phyloP scores from a whole-genome alignment of 2,329 filamentous ascomycete genomes.

The Penicillium sp. region DNA sequence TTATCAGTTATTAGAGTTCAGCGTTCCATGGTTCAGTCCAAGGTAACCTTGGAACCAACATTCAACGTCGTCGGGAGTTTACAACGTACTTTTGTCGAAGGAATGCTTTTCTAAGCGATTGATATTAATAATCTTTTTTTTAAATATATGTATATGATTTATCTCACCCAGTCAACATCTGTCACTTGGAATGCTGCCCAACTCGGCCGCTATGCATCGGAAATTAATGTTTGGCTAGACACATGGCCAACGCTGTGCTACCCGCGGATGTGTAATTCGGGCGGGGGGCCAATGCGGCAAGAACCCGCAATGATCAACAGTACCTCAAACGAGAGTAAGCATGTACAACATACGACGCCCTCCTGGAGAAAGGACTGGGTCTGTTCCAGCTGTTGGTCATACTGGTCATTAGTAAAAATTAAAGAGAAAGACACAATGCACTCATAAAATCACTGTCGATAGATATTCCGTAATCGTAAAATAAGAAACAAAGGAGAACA shows the following conservation, averaged over 20 bases:
- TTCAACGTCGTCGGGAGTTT: constrained; percentile 2
- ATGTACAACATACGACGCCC: neutral
- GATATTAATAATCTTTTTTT: neutral
- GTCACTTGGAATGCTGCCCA: constrained; percentile 7
- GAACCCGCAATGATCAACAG: constrained; percentile 1
- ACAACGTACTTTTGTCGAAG: neutral
- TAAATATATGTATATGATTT: neutral
- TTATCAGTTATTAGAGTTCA: constrained; percentile 6
- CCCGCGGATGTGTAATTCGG: constrained; percentile 4
- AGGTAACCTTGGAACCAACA: constrained; percentile 5
- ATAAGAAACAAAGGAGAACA: constrained; percentile 1
- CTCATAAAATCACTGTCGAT: constrained; percentile 1
- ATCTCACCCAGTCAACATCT: neutral
- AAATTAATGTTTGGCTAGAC: constrained; percentile 11
- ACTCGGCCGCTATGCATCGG: constrained; percentile 1
- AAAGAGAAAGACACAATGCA: neutral
- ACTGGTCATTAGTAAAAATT: neutral
- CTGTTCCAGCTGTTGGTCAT: neutral
- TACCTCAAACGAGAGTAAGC: neutral
- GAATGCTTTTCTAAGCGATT: neutral
- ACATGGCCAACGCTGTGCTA: constrained; percentile 10
- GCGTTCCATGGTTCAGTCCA: constrained; percentile 9
- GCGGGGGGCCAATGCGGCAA: constrained; percentile 7
- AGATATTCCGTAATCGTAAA: constrained; percentile 3
- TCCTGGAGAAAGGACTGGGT: neutral